phyloP scores from a whole-genome alignment of 306 rosid species.

The Trifolium repens region DNA sequence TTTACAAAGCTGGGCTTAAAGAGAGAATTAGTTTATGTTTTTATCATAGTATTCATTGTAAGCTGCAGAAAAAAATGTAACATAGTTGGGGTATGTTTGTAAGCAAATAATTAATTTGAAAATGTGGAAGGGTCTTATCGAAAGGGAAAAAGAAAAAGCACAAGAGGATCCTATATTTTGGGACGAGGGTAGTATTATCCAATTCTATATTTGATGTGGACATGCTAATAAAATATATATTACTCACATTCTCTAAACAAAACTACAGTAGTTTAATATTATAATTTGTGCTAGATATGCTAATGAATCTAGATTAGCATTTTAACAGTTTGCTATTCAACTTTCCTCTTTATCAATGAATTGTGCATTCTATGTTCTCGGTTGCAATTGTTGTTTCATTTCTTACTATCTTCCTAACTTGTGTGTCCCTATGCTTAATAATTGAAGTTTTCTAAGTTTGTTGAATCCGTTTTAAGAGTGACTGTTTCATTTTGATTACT shows the following conservation, averaged over 20 bases:
- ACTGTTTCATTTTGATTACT: slow-evolving; percentile 31
- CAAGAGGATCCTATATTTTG: too few relatives aligned
- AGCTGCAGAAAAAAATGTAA: too few relatives aligned
- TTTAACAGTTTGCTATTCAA: slow-evolving; percentile 10
- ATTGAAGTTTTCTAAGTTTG: slow-evolving; percentile 13
- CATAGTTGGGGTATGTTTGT: too few relatives aligned
- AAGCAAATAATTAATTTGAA: too few relatives aligned
- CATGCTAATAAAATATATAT: slow-evolving; percentile 2
- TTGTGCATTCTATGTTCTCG: slow-evolving; percentile 12
- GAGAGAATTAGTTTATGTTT: too few relatives aligned
- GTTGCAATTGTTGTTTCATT: slow-evolving; percentile 22
- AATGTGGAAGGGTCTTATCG: too few relatives aligned
- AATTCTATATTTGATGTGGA: slow-evolving; percentile 6
- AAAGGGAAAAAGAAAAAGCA: too few relatives aligned
- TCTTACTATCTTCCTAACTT: slow-evolving; percentile 22
- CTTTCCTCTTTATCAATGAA: slow-evolving; percentile 26
- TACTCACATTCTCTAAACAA: background rate
- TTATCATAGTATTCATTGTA: too few relatives aligned
- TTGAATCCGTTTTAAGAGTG: slow-evolving; percentile 13
- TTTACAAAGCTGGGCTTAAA: too few relatives aligned
- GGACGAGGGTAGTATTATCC: background rate
- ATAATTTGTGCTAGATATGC: slow-evolving; percentile 17
- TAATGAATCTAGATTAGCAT: slow-evolving; percentile 25
- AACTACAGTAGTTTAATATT: slow-evolving; percentile 14
- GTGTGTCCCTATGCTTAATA: slow-evolving; percentile 28